A percentile compares a stretch with the other conserved stretches of the same genome.
phyloP scores from a whole-genome alignment of 169 alveolate species.

The Plasmodium malariae region DNA sequence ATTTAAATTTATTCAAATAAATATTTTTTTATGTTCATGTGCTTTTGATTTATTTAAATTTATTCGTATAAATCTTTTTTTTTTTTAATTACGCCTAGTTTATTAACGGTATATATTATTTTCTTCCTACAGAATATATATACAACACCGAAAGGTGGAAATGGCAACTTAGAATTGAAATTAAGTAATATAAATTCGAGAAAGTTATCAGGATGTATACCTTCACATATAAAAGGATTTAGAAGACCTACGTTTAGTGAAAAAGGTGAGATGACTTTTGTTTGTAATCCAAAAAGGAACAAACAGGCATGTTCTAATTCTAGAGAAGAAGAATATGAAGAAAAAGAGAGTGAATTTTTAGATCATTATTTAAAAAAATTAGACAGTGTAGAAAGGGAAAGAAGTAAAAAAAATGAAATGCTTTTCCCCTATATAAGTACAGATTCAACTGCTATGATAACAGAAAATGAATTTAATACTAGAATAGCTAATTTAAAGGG shows the following conservation, averaged over 20 bases:
- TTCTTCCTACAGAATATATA: not conserved
- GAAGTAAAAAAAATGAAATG: not conserved
- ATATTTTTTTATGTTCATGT: too few relatives aligned
- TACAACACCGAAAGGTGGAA: not conserved
- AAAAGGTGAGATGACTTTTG: not conserved
- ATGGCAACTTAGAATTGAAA: not conserved
- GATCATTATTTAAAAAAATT: not conserved
- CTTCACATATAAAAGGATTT: slow-evolving; percentile 12
- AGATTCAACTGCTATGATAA: not conserved
- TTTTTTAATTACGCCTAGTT: too few relatives aligned
- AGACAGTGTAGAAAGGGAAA: not conserved
- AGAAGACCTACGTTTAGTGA: slow-evolving; percentile 1
- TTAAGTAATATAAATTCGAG: not conserved
- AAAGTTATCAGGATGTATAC: slow-evolving; percentile 6
- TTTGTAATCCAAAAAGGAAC: not conserved
- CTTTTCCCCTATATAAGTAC: not conserved
- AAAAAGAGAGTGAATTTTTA: not conserved
- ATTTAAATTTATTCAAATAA: too few relatives aligned
- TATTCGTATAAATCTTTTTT: too few relatives aligned
- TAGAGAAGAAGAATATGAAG: not conserved
- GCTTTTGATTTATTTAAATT: too few relatives aligned
- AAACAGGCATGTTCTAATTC: not conserved
- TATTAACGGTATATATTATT: too few relatives aligned
- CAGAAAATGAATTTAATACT: slow-evolving; percentile 15
- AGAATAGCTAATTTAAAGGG: slow-evolving; percentile 19